These are phyloP conservation scores for Holtermannia corniformis DNA, from an alignment of 768 basidiomycete species.

Conservation along the genomic window DNA sequence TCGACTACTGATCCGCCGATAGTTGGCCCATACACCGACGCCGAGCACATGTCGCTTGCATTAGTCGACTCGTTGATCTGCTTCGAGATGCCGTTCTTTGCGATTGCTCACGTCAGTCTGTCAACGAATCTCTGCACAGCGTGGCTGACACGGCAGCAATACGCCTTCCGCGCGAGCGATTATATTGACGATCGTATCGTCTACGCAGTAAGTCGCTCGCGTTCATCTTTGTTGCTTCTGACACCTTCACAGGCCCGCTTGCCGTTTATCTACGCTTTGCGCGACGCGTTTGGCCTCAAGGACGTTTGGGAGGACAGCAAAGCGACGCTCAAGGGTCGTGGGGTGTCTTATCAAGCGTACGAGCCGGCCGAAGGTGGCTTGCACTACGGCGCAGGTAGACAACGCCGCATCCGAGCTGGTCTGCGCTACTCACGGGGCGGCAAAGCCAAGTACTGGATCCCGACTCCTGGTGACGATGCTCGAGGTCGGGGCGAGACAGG, in stretches of 20 bases:
- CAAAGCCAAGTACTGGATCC: constrained; percentile 89
- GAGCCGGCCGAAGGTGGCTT: constrained; percentile 91
- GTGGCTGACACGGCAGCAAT: constrained; percentile 42
- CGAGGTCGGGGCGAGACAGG: constrained; percentile 31
- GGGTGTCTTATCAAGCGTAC: constrained; percentile 92
- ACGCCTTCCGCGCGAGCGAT: constrained; percentile 84
- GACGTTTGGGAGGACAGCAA: constrained; percentile 82
- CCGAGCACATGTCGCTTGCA: constrained; percentile 79
- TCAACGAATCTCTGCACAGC: not conserved
- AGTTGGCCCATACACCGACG: constrained; percentile 77
- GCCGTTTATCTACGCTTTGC: constrained; percentile 73
- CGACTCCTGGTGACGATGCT: constrained; percentile 49
- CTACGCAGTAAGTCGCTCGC: constrained; percentile 52
- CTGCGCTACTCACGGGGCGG: constrained; percentile 87
- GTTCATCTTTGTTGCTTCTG: not conserved
- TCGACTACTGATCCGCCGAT: constrained; percentile 1
- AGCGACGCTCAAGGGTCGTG: constrained; percentile 70
- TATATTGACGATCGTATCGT: constrained; percentile 57
- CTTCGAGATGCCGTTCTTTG: constrained; percentile 95
- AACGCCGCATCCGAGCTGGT: constrained; percentile 79
- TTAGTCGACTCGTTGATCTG: constrained; percentile 87
- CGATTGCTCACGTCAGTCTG: constrained; percentile 68
- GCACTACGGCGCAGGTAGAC: constrained; percentile 79
- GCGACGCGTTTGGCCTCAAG: constrained; percentile 75
- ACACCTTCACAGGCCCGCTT: constrained; percentile 50